Conservation (phyloP, 352 stramenopile species). For the Salisapilia sapeloensis region DNA sequence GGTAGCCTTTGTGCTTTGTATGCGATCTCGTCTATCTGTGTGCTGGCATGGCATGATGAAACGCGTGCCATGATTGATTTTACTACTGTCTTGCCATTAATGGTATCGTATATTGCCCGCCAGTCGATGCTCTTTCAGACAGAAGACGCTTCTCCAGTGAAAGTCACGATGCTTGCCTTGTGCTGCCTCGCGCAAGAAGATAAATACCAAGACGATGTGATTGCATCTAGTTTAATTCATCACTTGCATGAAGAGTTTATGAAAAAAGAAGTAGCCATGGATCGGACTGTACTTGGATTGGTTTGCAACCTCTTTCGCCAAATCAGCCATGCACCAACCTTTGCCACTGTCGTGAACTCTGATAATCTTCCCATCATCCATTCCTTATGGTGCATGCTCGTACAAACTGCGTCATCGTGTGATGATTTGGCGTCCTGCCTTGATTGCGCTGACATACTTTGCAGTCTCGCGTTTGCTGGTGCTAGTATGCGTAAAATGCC, state of each 20-base stretch:
- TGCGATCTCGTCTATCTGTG: conserved; percentile 26
- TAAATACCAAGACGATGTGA: conserved; percentile 26
- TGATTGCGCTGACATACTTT: conserved; percentile 45
- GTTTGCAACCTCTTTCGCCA: conserved; percentile 41
- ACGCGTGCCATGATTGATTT: conserved; percentile 11
- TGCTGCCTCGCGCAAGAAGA: conserved; percentile 26
- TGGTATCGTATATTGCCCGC: conserved; percentile 7
- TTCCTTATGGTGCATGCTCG: conserved; percentile 28
- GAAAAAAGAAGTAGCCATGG: background rate
- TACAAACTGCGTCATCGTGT: conserved; percentile 6
- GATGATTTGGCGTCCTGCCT: conserved; percentile 22
- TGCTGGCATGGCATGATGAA: conserved; percentile 42
- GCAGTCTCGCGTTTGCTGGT: conserved; percentile 24
- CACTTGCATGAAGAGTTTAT: conserved; percentile 18
- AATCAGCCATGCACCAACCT: conserved; percentile 19
- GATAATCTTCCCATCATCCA: conserved; percentile 8
- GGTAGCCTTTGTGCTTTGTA: conserved; percentile 13
- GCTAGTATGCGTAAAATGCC: conserved; percentile 1
- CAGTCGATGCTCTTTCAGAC: background rate
- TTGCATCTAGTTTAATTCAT: conserved; percentile 17
- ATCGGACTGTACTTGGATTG: conserved; percentile 16
- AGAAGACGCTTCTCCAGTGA: conserved; percentile 5
- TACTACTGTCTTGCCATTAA: background rate
- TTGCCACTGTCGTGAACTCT: conserved; percentile 6
- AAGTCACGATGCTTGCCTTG: conserved; percentile 23